These are phyloP conservation scores for Hypholoma sublateritium DNA, from an alignment of 768 basidiomycete genomes.

Conservation along the genomic window DNA sequence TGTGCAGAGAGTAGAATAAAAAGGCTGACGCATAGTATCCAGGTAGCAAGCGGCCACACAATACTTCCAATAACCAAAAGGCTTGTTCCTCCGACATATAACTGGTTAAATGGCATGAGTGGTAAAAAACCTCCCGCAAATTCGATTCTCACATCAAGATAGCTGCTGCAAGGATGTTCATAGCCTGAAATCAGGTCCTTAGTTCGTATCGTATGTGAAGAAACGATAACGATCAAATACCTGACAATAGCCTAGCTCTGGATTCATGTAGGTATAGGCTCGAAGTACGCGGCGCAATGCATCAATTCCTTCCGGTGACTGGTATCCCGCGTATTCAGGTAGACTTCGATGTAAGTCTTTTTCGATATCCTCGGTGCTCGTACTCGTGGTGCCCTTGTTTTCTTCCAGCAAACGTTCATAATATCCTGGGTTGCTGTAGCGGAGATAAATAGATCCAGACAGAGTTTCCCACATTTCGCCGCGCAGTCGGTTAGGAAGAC, in stretches of 20 bases:
- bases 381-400: slow-evolving; percentile 74
- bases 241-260: slow-evolving; percentile 94
- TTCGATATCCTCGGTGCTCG: slow-evolving; percentile 97
- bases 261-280: slow-evolving; percentile 95
- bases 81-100: slow-evolving; percentile 99
- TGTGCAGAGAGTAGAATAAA: slow-evolving; percentile 4
- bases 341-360: slow-evolving; percentile 96
- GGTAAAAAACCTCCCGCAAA: background rate
- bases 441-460: slow-evolving; percentile 90
- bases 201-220: background rate
- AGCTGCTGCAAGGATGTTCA: slow-evolving; percentile 98
- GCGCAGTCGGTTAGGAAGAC: slow-evolving; percentile 88
- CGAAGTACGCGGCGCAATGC: slow-evolving; percentile 88
- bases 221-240: slow-evolving; percentile 32
- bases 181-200: slow-evolving; percentile 55
- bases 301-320: slow-evolving; percentile 81
- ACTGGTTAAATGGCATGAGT: slow-evolving; percentile 39
- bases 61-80: slow-evolving; percentile 94
- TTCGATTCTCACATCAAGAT: slow-evolving; percentile 71
- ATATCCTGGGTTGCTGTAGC: slow-evolving; percentile 81
- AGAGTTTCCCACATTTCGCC: slow-evolving; percentile 99
- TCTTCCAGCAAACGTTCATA: slow-evolving; percentile 77
- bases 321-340: slow-evolving; percentile 97
- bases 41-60: slow-evolving; percentile 92
- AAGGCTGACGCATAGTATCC: slow-evolving; percentile 88